phyloP scores from a whole-genome alignment of 2,329 filamentous ascomycete genomes.

The Talaromyces amestolkiae region DNA sequence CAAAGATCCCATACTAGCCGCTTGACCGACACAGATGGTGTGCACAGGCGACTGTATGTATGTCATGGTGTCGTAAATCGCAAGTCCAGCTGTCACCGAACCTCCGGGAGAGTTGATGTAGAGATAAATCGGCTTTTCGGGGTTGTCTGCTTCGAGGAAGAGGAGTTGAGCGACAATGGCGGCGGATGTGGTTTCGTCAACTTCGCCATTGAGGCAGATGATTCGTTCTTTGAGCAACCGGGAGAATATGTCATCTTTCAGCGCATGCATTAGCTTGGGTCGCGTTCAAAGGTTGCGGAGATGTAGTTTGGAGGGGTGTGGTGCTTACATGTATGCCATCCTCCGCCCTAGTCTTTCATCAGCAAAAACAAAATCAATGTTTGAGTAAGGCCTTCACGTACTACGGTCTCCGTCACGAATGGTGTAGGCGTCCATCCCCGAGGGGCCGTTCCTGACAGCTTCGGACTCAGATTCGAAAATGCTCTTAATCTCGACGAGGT shows the following conservation, averaged over 20 bases:
- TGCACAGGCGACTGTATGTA: constrained; percentile 92
- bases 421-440: constrained; percentile 52
- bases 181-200: constrained; percentile 88
- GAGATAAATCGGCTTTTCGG: constrained; percentile 90
- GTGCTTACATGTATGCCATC: constrained; percentile 72
- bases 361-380: not conserved
- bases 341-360: constrained; percentile 57
- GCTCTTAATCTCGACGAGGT: constrained; percentile 1
- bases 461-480: constrained; percentile 7
- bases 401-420: constrained; percentile 55
- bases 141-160: constrained; percentile 95
- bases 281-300: constrained; percentile 15
- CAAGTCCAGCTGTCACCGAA: constrained; percentile 76
- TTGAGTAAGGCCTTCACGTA: constrained; percentile 33
- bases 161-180: constrained; percentile 93
- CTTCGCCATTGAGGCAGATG: constrained; percentile 85
- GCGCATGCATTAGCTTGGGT: constrained; percentile 1
- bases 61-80: constrained; percentile 98
- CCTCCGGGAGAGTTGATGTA: constrained; percentile 98
- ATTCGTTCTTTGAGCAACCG: constrained; percentile 86
- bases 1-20: constrained; percentile 90
- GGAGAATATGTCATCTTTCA: constrained; percentile 74
- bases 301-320: not conserved
- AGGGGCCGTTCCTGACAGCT: constrained; percentile 23
- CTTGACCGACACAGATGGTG: constrained; percentile 92